phyloP scores from a whole-genome alignment of 2,329 filamentous ascomycete species.

The Clonostachys rosea region DNA sequence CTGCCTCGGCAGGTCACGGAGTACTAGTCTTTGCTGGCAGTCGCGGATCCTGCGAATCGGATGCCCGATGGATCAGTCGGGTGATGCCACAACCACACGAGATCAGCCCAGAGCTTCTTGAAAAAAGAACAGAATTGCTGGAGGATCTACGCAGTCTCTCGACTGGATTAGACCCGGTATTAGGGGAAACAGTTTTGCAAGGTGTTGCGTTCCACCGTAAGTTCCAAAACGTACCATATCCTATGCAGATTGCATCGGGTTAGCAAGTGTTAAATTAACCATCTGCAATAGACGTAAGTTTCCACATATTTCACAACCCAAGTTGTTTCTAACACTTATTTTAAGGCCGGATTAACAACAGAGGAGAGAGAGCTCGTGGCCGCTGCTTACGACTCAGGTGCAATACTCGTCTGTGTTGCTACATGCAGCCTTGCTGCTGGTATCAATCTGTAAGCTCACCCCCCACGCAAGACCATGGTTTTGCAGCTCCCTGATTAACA shows the following conservation, averaged over 20 bases:
- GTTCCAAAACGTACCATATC: conserved; percentile 10
- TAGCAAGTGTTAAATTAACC: too few species aligned
- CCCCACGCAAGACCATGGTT: not conserved
- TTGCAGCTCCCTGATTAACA: not conserved
- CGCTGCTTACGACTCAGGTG: conserved; percentile 63
- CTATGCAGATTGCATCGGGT: not conserved
- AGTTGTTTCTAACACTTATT: conserved; percentile 10
- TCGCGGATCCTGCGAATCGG: conserved; percentile 60
- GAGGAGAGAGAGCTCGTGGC: conserved; percentile 73
- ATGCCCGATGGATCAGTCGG: conserved; percentile 63
- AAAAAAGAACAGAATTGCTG: conserved; percentile 59
- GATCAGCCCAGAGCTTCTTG: conserved; percentile 41
- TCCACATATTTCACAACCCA: not conserved
- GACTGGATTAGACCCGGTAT: conserved; percentile 59
- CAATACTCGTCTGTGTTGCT: conserved; percentile 67
- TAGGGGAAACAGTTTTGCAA: conserved; percentile 58
- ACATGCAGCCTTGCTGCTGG: conserved; percentile 79
- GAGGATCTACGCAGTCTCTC: conserved; percentile 61
- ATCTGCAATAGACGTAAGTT: conserved; percentile 26
- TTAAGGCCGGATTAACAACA: conserved; percentile 61
- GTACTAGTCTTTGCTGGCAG: conserved; percentile 72
- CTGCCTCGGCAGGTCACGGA: conserved; percentile 63
- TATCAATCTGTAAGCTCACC: conserved; percentile 57
- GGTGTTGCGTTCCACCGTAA: conserved; percentile 73
- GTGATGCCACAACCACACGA: conserved; percentile 52